Conservation (phyloP, 306 rosid species). For the Glycine tomentella region DNA sequence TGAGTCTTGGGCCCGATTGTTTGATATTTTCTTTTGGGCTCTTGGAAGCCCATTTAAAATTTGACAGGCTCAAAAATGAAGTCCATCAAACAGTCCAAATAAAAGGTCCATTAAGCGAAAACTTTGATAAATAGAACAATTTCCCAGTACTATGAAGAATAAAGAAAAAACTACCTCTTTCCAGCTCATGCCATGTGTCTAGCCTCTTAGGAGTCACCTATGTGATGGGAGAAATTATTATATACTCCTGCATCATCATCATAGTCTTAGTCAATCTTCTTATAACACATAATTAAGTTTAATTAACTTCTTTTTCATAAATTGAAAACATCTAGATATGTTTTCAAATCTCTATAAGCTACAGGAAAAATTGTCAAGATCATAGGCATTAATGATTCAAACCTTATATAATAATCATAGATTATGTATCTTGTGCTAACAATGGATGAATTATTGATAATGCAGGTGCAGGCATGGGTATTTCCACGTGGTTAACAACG, state of each 20-base stretch:
- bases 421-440: constrained; percentile 8
- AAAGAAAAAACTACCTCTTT: neutral
- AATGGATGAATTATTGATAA: constrained; percentile 27
- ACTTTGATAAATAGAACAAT: too few species aligned
- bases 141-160: too few species aligned
- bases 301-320: neutral
- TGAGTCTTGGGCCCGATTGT: too few species aligned
- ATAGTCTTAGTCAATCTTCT: too few species aligned
- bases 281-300: neutral
- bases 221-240: too few species aligned
- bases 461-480: constrained; percentile 98
- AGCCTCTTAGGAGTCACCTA: neutral
- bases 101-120: neutral
- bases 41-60: neutral
- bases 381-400: too few species aligned
- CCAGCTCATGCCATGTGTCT: neutral
- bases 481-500: constrained; percentile 98
- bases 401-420: neutral
- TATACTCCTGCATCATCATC: neutral
- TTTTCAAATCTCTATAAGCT: too few species aligned
- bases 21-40: constrained; percentile 25
- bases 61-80: neutral
- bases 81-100: neutral
- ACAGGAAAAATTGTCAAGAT: too few species aligned
- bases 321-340: too few species aligned